Conservation (phyloP, 164 flowering plant genomes). For the Dillenia suffruticosa region DNA sequence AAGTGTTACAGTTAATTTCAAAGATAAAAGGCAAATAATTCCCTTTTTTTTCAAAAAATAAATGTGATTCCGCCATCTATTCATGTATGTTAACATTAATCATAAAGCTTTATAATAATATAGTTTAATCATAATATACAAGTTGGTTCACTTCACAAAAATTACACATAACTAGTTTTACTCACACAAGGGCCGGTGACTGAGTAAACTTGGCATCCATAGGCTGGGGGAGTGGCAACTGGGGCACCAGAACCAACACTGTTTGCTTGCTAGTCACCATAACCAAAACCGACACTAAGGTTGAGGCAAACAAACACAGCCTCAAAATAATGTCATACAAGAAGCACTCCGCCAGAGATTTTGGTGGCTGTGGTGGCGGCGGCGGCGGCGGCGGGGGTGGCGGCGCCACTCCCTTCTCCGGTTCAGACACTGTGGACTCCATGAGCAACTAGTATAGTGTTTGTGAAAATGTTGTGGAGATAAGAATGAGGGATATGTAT, state of each 20-base stretch:
- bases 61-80: no score
- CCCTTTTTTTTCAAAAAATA: no score
- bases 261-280: constrained; percentile 47
- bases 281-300: constrained; percentile 27
- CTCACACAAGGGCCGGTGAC: constrained; percentile 54
- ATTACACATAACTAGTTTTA: not conserved
- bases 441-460: no score
- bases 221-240: not conserved
- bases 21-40: no score
- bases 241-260: constrained; percentile 6
- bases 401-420: constrained; percentile 1
- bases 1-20: no score
- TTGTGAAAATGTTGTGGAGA: no score
- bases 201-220: constrained; percentile 32
- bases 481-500: no score
- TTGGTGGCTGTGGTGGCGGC: constrained; percentile 5
- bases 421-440: not conserved
- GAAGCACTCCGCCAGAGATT: not conserved
- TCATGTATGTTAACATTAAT: no score
- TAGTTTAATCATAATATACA: no score
- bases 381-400: constrained; percentile 3
- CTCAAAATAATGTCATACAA: constrained; percentile 28
- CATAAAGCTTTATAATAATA: no score
- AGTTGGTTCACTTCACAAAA: no score
- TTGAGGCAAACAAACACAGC: constrained; percentile 26